These are phyloP conservation scores for Xerocomus brunneocitrinus DNA, from an alignment of 768 basidiomycete genomes.

Conservation along the genomic window DNA sequence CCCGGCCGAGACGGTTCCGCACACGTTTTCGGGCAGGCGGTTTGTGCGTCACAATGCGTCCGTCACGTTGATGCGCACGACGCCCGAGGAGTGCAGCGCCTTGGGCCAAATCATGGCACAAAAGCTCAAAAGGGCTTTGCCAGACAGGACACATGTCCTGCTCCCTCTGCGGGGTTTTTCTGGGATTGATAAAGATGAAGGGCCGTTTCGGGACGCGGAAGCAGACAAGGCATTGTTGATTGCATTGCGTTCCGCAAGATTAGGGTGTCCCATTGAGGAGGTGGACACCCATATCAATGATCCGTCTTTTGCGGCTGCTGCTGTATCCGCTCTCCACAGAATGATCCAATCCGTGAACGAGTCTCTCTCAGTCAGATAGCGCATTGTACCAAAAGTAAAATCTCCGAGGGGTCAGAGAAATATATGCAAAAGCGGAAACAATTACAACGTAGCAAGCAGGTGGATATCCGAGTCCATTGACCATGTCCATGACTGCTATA, in stretches of 20 bases:
- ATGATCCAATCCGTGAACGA: conserved; percentile 12
- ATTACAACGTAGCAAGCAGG: conserved; percentile 44
- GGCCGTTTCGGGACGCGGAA: conserved; percentile 23
- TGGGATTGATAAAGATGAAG: conserved; percentile 19
- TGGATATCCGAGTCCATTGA: conserved; percentile 55
- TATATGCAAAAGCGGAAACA: too few relatives aligned
- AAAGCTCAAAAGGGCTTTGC: conserved; percentile 17
- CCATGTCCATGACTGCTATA: conserved; percentile 35
- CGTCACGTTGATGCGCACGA: conserved; percentile 31
- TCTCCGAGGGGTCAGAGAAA: not conserved
- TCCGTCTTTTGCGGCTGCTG: conserved; percentile 17
- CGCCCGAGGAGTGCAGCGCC: conserved; percentile 18
- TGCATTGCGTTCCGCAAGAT: conserved; percentile 9
- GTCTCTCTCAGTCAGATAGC: not conserved
- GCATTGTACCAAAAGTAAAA: not conserved
- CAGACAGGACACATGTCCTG: conserved; percentile 18
- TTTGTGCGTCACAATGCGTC: conserved; percentile 25
- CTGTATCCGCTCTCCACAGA: conserved; percentile 15
- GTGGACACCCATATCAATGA: conserved; percentile 27
- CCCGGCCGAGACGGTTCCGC: conserved; percentile 22
- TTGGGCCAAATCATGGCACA: conserved; percentile 20
- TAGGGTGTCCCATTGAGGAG: conserved; percentile 19
- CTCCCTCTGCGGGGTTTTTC: conserved; percentile 27
- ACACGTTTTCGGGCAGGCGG: conserved; percentile 12
- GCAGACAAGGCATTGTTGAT: conserved; percentile 22